These are phyloP conservation scores for Eimeria necatrix DNA, from an alignment of 169 alveolate species.

Conservation along the genomic window DNA sequence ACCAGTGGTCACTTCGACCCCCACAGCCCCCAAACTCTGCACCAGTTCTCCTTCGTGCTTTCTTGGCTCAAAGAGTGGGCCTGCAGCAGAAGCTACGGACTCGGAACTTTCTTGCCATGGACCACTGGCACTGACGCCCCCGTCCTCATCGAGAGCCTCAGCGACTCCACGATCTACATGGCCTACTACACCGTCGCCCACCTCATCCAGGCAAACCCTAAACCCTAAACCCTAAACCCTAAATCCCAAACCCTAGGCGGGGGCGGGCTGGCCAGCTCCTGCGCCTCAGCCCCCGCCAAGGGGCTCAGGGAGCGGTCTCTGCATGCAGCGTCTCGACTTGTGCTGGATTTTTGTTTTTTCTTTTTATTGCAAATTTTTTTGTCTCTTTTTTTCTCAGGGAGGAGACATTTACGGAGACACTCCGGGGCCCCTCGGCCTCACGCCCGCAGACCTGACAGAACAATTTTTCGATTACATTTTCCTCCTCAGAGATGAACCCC, in stretches of 20 bases:
- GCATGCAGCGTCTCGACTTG: not conserved
- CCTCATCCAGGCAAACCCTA: slow-evolving; percentile 92
- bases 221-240: slow-evolving; percentile 52
- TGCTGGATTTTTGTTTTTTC: not conserved
- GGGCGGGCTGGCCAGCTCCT: too few species aligned
- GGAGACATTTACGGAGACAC: slow-evolving; percentile 88
- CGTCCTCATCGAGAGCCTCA: slow-evolving; percentile 97
- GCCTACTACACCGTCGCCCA: slow-evolving; percentile 99
- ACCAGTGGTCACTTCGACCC: slow-evolving; percentile 82
- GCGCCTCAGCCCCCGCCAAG: too few species aligned
- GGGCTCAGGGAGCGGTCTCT: too few species aligned
- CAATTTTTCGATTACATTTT: slow-evolving; percentile 96
- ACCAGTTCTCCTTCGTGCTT: slow-evolving; percentile 94
- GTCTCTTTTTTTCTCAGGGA: slow-evolving; percentile 11
- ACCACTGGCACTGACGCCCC: slow-evolving; percentile 90
- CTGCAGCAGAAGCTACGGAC: slow-evolving; percentile 98
- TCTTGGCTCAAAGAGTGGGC: slow-evolving; percentile 94
- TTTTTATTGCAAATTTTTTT: not conserved
- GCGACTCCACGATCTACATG: slow-evolving; percentile 99
- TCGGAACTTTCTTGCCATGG: slow-evolving; percentile 98
- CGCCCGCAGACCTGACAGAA: slow-evolving; percentile 94
- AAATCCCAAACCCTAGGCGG: not conserved
- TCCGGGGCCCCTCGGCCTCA: slow-evolving; percentile 92
- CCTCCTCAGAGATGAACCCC: slow-evolving; percentile 72
- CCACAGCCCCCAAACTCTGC: slow-evolving; percentile 84